Evolutionary conservation across 441 rosid genomes (phyloP).

Genomic region (Codiaeum variegatum): DNA sequence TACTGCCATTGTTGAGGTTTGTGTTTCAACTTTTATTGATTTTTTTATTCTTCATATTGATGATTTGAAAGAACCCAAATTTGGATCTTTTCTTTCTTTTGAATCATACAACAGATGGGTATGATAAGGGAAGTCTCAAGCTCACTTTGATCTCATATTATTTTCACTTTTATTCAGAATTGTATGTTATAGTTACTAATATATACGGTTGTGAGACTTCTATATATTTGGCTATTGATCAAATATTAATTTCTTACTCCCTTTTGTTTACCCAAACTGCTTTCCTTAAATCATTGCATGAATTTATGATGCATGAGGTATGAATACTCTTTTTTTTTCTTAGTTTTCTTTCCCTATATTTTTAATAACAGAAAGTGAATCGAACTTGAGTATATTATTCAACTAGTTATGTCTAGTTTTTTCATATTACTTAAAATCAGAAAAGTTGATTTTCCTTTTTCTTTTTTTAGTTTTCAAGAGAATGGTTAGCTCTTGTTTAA

Average conservation of each 20-base stretch:
- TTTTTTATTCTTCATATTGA: not conserved
- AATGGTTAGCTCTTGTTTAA: not conserved
- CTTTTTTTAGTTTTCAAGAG: not conserved
- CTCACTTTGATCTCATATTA: not conserved
- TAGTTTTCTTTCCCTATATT: too few relatives aligned
- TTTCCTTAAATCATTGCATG: not conserved
- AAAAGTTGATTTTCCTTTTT: not conserved
- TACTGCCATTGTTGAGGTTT: constrained; percentile 29
- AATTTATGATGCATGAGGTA: not conserved
- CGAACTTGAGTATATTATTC: too few relatives aligned
- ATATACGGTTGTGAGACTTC: not conserved
- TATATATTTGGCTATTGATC: not conserved
- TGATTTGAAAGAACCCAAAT: not conserved
- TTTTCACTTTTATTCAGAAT: not conserved
- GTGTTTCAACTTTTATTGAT: not conserved
- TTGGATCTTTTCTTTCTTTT: not conserved
- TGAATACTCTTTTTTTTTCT: not conserved
- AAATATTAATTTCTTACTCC: not conserved
- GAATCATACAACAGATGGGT: not conserved
- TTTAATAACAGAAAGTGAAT: too few relatives aligned
- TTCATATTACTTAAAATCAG: not conserved
- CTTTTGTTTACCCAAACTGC: not conserved
- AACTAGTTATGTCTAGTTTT: too few relatives aligned
- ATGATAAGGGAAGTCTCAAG: not conserved
- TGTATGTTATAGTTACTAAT: not conserved